Base-by-base conservation (phyloP, 805 yeast species). In the Ogataea paraovalis region DNA sequence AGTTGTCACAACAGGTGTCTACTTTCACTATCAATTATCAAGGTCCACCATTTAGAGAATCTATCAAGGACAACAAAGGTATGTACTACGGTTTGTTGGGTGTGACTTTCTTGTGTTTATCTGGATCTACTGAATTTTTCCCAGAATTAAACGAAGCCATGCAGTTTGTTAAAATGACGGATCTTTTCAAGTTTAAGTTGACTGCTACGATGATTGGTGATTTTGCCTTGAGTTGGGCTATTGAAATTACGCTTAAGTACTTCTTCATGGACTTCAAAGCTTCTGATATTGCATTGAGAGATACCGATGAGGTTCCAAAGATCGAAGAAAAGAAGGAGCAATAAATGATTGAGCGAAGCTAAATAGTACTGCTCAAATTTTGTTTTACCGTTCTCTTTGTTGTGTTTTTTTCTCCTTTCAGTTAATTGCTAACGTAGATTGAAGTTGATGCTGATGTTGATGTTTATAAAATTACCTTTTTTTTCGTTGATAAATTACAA, bases 11-110 rank as follows among this genome's bases (percentile, higher is more conserved):
- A 73, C 97, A 94, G 69, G 96, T 94, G 45, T 88, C 97, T 14
- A 94, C 99, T 0, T 94, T 91, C 74, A 97, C 97, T 19, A 97
- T 94, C 49, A 94, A 94, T 71, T 94, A 94, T 69, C 96, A 89
- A 72, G 99, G 99, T 46, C 83, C 86, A 57, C 99, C 99, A 47
- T 94, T 94, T 74, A 85, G 96, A 67, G 96, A 94, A 71, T 81
- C 88, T 48, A 85, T 94, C 59, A 75, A 74, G 45, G 96, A 86
- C 67, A 94, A 94, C 71, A 87, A 84, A 69, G 98, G 97, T 55
- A 94, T 94, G 98, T 92, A 85, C 71, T 92, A 88, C 58, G 99
- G 99, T 21, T 76, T 94, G 48, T 64, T 92, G 33, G 96, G 96
- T 56, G 97, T 92, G 55, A 85, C 96, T 21, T 88, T 79, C 37